phyloP scores from a whole-genome alignment of 106 monocot species.

The Agapanthus africanus region DNA sequence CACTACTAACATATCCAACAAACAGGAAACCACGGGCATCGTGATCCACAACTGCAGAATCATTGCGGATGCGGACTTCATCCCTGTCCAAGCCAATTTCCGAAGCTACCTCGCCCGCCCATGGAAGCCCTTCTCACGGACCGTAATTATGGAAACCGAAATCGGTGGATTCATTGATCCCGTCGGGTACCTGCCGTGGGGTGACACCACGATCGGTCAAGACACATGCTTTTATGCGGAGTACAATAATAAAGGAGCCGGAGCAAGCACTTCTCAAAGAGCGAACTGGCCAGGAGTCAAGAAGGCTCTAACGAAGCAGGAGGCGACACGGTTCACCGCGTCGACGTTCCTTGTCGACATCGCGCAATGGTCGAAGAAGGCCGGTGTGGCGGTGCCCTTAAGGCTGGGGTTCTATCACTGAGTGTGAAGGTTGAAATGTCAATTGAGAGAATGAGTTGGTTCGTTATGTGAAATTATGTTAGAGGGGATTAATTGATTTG shows the following conservation, averaged over 20 bases:
- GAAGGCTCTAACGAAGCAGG: not conserved
- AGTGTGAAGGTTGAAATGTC: no score
- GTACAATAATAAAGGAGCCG: conserved; percentile 37
- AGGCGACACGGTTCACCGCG: conserved; percentile 3
- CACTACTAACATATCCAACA: not conserved
- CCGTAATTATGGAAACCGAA: conserved; percentile 61
- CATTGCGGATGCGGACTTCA: conserved; percentile 32
- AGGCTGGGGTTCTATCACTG: no score
- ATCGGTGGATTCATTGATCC: conserved; percentile 50
- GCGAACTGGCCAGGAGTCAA: conserved; percentile 32
- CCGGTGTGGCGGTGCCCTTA: conserved; percentile 13
- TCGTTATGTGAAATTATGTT: no score
- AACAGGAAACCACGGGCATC: conserved; percentile 38
- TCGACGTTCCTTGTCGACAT: conserved; percentile 3
- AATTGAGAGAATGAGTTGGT: no score
- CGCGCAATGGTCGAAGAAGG: not conserved
- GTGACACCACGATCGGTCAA: conserved; percentile 14
- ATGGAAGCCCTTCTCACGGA: conserved; percentile 66
- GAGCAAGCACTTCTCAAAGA: conserved; percentile 20
- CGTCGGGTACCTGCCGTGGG: conserved; percentile 76
- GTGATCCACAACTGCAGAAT: conserved; percentile 67
- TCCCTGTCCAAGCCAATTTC: conserved; percentile 22
- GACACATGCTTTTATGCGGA: conserved; percentile 35
- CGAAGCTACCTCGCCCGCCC: conserved; percentile 72
- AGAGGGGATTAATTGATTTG: no score